Evolutionary conservation across 2,329 filamentous ascomycete species (phyloP).

Genomic region (Ophiosphaerella narmari): DNA sequence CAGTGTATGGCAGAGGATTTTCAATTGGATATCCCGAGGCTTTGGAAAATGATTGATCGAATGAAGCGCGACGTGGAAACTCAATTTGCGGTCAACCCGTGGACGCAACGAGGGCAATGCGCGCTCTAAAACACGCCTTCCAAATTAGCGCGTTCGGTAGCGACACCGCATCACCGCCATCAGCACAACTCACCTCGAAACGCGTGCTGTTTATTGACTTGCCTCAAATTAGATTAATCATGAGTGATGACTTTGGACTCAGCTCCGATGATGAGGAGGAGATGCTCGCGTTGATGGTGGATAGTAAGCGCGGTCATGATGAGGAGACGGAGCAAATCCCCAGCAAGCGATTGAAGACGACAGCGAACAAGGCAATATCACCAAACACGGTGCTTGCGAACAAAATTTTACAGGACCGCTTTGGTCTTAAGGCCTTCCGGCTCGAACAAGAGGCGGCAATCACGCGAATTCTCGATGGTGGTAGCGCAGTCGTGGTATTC

Average conservation of each 20-base stretch:
- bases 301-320: constrained; percentile 10
- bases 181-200: too few relatives aligned
- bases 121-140: too few relatives aligned
- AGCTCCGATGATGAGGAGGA: constrained; percentile 13
- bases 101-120: too few relatives aligned
- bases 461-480: constrained; percentile 49
- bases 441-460: constrained; percentile 55
- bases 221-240: constrained; percentile 1
- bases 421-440: constrained; percentile 50
- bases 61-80: too few relatives aligned
- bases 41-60: too few relatives aligned
- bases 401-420: constrained; percentile 47
- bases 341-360: constrained; percentile 5
- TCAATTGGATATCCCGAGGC: background rate
- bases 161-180: too few relatives aligned
- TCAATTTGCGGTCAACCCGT: too few relatives aligned
- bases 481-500: constrained; percentile 60
- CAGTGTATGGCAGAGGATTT: background rate
- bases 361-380: background rate
- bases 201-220: background rate
- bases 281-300: constrained; percentile 4
- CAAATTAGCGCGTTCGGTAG: too few relatives aligned
- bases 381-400: constrained; percentile 29
- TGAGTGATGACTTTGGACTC: constrained; percentile 17
- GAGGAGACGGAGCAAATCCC: background rate